phyloP scores from a whole-genome alignment of 2,329 filamentous ascomycete species.

The Phaeosphaeria sp. region DNA sequence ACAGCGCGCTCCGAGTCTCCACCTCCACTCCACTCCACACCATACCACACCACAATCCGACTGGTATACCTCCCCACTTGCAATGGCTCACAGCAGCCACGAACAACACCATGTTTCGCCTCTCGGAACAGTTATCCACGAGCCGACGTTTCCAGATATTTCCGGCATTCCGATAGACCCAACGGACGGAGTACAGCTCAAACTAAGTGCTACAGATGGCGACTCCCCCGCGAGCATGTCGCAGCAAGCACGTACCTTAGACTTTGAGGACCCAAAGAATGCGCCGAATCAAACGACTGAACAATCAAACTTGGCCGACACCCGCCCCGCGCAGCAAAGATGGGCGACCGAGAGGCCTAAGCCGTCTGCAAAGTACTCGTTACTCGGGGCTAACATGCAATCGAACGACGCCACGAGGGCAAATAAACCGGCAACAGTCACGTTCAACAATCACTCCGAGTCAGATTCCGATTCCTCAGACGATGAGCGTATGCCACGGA shows the following conservation, averaged over 20 bases:
- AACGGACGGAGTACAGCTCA: conserved; percentile 7
- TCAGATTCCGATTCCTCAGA: conserved; percentile 37
- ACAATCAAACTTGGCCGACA: conserved; percentile 1
- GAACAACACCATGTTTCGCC: conserved; percentile 19
- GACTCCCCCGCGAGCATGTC: neutral
- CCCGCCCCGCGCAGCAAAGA: conserved; percentile 33
- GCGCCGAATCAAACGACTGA: neutral
- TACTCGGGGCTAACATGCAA: conserved; percentile 28
- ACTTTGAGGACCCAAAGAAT: neutral
- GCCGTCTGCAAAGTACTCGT: conserved; percentile 26
- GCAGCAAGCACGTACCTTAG: neutral
- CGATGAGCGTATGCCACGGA: conserved; percentile 26
- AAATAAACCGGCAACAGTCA: conserved; percentile 32
- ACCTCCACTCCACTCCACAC: neutral
- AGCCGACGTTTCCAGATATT: conserved; percentile 32
- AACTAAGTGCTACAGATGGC: conserved; percentile 14
- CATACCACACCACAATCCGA: neutral
- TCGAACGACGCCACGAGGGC: conserved; percentile 12
- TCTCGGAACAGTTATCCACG: conserved; percentile 27
- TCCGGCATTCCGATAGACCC: conserved; percentile 10
- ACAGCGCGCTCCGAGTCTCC: neutral
- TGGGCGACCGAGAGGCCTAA: conserved; percentile 41
- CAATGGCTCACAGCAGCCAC: conserved; percentile 27
- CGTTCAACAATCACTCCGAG: conserved; percentile 39
- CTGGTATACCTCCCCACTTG: neutral